Base-by-base conservation (phyloP, 495 filamentous ascomycete genomes). In the Xylaria bambusicola region DNA sequence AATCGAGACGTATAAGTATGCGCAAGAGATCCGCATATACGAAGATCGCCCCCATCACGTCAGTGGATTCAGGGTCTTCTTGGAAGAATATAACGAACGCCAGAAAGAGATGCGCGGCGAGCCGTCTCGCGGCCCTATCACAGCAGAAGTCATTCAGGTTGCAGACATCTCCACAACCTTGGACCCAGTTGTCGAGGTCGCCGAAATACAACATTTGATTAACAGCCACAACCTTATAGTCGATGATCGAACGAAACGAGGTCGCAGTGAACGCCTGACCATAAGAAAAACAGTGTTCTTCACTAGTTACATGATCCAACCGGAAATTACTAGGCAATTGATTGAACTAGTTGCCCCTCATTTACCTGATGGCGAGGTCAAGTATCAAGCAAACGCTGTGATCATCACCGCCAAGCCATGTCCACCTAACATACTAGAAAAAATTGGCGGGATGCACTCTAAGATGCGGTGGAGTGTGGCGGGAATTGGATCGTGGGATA, bases 271-370 rank as follows among this genome's bases (percentile, higher is more conserved):
- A 40, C 80, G 78, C 64, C 68, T 92, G 44, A 75, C 83, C 51
- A 92, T 98, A 70, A 92, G 88, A 71, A 91, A 91, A 60, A 89
- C 86, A 12, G 86, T 97, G 48, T 91, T 93, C 76, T 98, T 90
- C 77, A 97, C 93, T n/a, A 93, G 91, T 38, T 98, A 98, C 74
- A 79, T 97, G 62, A 86, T 98, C 67, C 80, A 82, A 23, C 76
- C 82, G 44, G 68, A 81, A 27, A 88, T 91, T 65, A 88, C 88
- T 4, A 81, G 87, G 58, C 82, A 81, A 45, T 75, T 98, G 18
- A 82, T 91, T 46, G 78, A 80, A 2, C 82, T 92, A 49, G 77
- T 89, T 44, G 75, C 84, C 17, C 87, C 88, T 6, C 74, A 81
- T 21, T 80, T 80, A 64, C 70, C 78, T 31, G 67, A 80, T 31